phyloP scores from a whole-genome alignment of 2,329 filamentous ascomycete species.

The Fusarium proliferatum region DNA sequence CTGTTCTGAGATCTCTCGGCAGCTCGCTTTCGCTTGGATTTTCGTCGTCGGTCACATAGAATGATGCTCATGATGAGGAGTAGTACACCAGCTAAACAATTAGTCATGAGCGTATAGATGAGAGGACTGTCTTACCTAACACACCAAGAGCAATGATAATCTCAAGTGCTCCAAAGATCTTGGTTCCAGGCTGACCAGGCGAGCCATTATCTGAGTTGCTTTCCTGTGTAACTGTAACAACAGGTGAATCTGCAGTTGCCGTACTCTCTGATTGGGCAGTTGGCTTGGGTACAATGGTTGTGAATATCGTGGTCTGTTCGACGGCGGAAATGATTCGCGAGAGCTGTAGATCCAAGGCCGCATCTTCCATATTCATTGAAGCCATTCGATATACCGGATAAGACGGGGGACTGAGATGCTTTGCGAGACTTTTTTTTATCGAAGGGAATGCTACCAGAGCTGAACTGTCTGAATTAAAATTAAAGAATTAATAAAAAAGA shows the following conservation, averaged over 20 bases:
- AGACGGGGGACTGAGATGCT: not conserved
- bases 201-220: not conserved
- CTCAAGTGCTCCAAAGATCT: conserved; percentile 24
- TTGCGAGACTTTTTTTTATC: not conserved
- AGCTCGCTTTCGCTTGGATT: conserved; percentile 22
- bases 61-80: conserved; percentile 29
- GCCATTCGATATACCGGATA: not conserved
- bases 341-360: conserved; percentile 31
- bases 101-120: not conserved
- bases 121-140: not conserved
- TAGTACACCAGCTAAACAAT: conserved; percentile 7
- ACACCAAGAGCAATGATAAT: conserved; percentile 40
- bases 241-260: not conserved
- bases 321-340: conserved; percentile 38
- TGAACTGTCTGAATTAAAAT: conserved; percentile 18
- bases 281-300: conserved; percentile 32
- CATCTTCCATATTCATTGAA: conserved; percentile 21
- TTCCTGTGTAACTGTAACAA: conserved; percentile 24
- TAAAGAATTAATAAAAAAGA: conserved; percentile 18
- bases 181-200: not conserved
- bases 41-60: conserved; percentile 29
- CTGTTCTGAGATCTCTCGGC: not conserved
- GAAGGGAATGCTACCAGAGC: conserved; percentile 20
- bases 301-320: conserved; percentile 40
- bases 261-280: conserved; percentile 13